These are phyloP conservation scores for Globisporangium cylindrosporum DNA, from an alignment of 352 stramenopile species.

Conservation along the genomic window DNA sequence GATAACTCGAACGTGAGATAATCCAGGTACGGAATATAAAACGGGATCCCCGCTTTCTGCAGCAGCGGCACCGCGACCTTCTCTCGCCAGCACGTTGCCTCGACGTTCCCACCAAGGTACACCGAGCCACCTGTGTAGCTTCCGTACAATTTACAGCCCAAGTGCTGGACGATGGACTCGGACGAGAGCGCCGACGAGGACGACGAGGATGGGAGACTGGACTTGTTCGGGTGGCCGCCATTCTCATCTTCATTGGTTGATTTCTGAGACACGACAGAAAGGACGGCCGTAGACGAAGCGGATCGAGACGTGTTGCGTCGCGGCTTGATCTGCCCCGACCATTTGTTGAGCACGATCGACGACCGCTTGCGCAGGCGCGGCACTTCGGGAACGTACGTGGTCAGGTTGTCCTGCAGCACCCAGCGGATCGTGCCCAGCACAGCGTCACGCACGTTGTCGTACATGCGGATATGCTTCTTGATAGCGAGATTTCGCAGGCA, in stretches of 20 bases:
- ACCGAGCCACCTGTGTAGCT: constrained; percentile 52
- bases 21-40: constrained; percentile 75
- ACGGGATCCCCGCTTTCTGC: constrained; percentile 64
- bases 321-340: constrained; percentile 50
- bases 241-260: constrained; percentile 25
- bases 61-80: constrained; percentile 69
- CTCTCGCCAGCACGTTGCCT: constrained; percentile 70
- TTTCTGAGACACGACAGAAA: constrained; percentile 37
- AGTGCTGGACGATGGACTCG: constrained; percentile 39
- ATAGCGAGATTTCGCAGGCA: constrained; percentile 68
- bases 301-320: constrained; percentile 57
- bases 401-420: constrained; percentile 47
- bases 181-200: constrained; percentile 15
- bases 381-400: constrained; percentile 35
- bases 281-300: constrained; percentile 54
- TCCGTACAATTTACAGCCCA: constrained; percentile 42
- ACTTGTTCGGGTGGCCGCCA: constrained; percentile 12
- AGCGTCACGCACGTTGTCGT: constrained; percentile 40
- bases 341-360: constrained; percentile 73
- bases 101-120: constrained; percentile 76
- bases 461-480: constrained; percentile 49
- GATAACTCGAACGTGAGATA: constrained; percentile 66
- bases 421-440: constrained; percentile 48
- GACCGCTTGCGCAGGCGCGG: constrained; percentile 69
- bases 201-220: constrained; percentile 1